Base-by-base conservation (phyloP, 139 green algal species). In the Tetratostichococcus sp. region DNA sequence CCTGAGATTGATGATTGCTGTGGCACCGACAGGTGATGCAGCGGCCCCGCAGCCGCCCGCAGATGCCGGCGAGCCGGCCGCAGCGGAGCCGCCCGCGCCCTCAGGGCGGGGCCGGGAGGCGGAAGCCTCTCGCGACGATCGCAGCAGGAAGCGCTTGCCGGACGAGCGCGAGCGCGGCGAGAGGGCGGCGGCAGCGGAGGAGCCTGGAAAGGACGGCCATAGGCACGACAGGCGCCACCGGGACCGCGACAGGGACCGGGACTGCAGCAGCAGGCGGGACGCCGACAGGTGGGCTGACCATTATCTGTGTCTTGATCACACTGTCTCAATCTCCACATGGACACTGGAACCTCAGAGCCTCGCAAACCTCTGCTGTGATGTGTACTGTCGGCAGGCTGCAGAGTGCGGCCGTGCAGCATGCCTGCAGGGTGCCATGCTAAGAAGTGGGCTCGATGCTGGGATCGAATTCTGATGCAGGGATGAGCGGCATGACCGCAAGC, bases 221-320 rank as follows among this genome's bases (percentile, higher is more conserved):
- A 34, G 67, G 25, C 33, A 28, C 30, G 70, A 75, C 0, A 26
- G 30, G 6, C 26, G 30, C 11, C 33, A 43, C 0, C 67, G 33
- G 75, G 33, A 79, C 30, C 65, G 50, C 34, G 32, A 68, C 1
- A 65, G 28, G 19, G 65, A 71, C n/a, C 25, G 69, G 33, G 39
- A 65, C 25, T 25, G 72, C 17, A 73, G 70, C 58, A 77, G 80
- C 16, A 42, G 43, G 26, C 23, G 73, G 30, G 72, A 78, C 1
- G 19, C 72, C 33, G 66, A 78, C 66, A 35, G 67, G 3, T 67
- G 50, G 59, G 71, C 26, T 22, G 34, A 59, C 39, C 39, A 50
- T 21, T n/a, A n/a, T n/a, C n/a, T n/a, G n/a, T n/a, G n/a, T n/a
- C n/a, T n/a, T n/a, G n/a, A n/a, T n/a, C n/a, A n/a, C n/a, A n/a